Conservation (phyloP, 176 grass and related monocot genomes). For the Zea mays region Zm-B73-REFERENCE-NAM-5.0 NC_050101.1:146035501-146036000, state of each 20-base stretch:
- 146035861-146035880: background rate
- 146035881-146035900: background rate
- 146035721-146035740: slow-evolving; percentile 39
- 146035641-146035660: slow-evolving; percentile 49
- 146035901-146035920: background rate
- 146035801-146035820: background rate
- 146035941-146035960: background rate
- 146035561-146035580: slow-evolving; percentile 2
- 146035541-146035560: background rate
- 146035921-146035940: slow-evolving; percentile 13
- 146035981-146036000: background rate
- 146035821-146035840: slow-evolving; percentile 31
- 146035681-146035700: slow-evolving; percentile 58
- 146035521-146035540: slow-evolving; percentile 42
- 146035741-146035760: slow-evolving; percentile 35
- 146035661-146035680: slow-evolving; percentile 51
- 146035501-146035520: slow-evolving; percentile 18
- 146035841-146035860: slow-evolving; percentile 1
- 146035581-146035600: background rate
- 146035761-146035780: background rate
- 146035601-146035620: background rate
- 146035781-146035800: background rate
- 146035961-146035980: background rate
- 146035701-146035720: slow-evolving; percentile 53
- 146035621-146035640: slow-evolving; percentile 34